Conservation (phyloP, 2,329 filamentous ascomycete genomes). For the Fusarium anthophilum region DNA sequence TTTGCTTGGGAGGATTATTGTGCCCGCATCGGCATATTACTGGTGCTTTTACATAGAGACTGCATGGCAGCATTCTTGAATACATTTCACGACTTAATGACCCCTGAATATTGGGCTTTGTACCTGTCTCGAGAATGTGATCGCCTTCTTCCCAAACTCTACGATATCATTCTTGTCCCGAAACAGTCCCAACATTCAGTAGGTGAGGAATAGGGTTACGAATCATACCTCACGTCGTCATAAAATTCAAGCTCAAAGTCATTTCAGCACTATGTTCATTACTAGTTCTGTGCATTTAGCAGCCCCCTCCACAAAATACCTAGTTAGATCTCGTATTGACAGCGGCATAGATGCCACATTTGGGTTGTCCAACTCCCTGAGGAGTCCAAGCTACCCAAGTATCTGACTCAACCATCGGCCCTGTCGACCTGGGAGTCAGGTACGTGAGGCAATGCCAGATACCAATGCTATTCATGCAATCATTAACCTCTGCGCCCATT, state of each 20-base stretch:
- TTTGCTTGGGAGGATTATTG: constrained; percentile 7
- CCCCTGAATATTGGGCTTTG: not conserved
- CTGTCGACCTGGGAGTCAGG: constrained; percentile 29
- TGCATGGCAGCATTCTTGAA: constrained; percentile 22
- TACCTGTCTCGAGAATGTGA: constrained; percentile 16
- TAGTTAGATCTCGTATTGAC: constrained; percentile 22
- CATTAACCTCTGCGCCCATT: constrained; percentile 46
- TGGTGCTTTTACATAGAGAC: constrained; percentile 14
- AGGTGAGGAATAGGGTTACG: not conserved
- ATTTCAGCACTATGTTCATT: constrained; percentile 44
- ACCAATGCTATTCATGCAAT: constrained; percentile 51
- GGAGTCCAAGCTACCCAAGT: constrained; percentile 9
- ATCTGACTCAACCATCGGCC: constrained; percentile 28
- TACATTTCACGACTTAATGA: constrained; percentile 35
- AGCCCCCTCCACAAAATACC: constrained; percentile 35
- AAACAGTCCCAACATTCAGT: not conserved
- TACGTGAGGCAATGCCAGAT: constrained; percentile 44
- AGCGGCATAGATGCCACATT: constrained; percentile 25
- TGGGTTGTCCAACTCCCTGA: constrained; percentile 7
- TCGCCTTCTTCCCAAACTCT: constrained; percentile 1
- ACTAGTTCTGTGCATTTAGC: constrained; percentile 43
- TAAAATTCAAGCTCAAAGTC: not conserved
- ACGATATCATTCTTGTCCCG: not conserved
- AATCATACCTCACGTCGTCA: not conserved
- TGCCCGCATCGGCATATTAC: not conserved